Base-by-base conservation (phyloP, 257 asterid species). In the Salvia hispanica region DNA sequence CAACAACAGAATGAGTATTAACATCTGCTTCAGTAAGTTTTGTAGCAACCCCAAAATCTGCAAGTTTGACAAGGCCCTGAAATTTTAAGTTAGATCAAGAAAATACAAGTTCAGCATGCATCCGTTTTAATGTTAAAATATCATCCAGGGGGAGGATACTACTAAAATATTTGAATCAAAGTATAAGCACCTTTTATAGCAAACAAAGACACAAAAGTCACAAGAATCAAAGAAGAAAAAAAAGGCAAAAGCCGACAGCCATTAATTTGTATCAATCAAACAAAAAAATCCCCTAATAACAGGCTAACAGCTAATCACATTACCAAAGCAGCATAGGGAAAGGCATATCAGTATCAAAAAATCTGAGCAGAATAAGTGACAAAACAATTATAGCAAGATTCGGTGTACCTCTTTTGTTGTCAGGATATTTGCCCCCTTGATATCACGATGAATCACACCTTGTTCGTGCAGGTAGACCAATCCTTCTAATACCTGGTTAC, bases 11-110 rank as follows among this genome's bases (percentile, higher is more conserved):
- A 80, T 91, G 96, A 13, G 99, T 87, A 69, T 91, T 94, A 52
- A 79, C 89, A 84, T 91, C 95, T 61, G 96, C 97, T 75, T 91
- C 99, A 7, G 92, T 91, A 58, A 94, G 85, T 77, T 94, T 94
- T 51, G 97, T 91, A 39, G 99, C 99, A 69, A 94, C 99, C 66
- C 99, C 99, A 61, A 94, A 94, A 81, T 94, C 99, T 70, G 99
- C 97, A 73, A 94, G 97, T 78, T 94, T 94, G 81, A 94, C 99
- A 74, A 94, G 95, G 80, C 99, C 99, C 97, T 93, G 91, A 78
- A 85, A 81, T 76, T 57, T 75, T 46, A 81, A 70, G 67, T 80
- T 68, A 79, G 80, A 73, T 74, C 67, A 45, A 57, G 66, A 58
- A 62, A 74, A 79, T 67, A 61, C 46, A 52, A 36, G 57, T 72